Percentiles rank a stretch among this genome's conserved stretches.
These are phyloP conservation scores for Zygosaccharomyces sapae DNA, from an alignment of 1,139 yeast species.

Conservation along the genomic window DNA sequence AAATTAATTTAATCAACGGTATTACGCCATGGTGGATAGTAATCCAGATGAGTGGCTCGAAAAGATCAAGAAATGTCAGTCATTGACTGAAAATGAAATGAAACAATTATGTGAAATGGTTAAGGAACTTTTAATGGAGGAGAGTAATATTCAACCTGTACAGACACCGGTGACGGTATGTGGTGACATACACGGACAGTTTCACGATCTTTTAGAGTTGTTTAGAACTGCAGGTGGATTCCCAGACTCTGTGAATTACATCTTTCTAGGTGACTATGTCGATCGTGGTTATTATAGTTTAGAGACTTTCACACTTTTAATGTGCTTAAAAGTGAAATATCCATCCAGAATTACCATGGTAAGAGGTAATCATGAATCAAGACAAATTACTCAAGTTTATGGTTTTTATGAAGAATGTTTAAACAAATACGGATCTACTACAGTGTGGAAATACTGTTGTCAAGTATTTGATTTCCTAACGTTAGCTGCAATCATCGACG, in stretches of 20 bases:
- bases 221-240: slow-evolving; percentile 93
- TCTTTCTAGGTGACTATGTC: slow-evolving; percentile 91
- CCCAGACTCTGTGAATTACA: slow-evolving; percentile 72
- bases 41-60: slow-evolving; percentile 98
- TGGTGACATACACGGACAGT: slow-evolving; percentile 98
- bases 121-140: slow-evolving; percentile 85
- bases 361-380: slow-evolving; percentile 89
- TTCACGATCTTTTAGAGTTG: slow-evolving; percentile 87
- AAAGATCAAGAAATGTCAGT: slow-evolving; percentile 83
- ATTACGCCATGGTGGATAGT: slow-evolving; percentile 55
- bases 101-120: slow-evolving; percentile 93
- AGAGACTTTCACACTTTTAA: slow-evolving; percentile 85
- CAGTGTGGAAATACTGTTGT: slow-evolving; percentile 97
- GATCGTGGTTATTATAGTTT: slow-evolving; percentile 93
- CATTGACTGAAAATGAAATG: slow-evolving; percentile 90
- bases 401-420: slow-evolving; percentile 92
- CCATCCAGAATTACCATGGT: slow-evolving; percentile 85
- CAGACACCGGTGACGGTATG: slow-evolving; percentile 97
- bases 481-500: slow-evolving; percentile 91
- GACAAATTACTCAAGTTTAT: slow-evolving; percentile 94
- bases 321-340: slow-evolving; percentile 83
- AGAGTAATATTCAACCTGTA: slow-evolving; percentile 93
- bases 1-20: background rate
- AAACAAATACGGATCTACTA: slow-evolving; percentile 89
- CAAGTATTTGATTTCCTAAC: slow-evolving; percentile 93